A percentile compares a stretch with the other conserved stretches of the same genome.
These are phyloP conservation scores for Colletotrichum tropicale DNA, from an alignment of 2,329 filamentous ascomycete species.

Conservation along the genomic window DNA sequence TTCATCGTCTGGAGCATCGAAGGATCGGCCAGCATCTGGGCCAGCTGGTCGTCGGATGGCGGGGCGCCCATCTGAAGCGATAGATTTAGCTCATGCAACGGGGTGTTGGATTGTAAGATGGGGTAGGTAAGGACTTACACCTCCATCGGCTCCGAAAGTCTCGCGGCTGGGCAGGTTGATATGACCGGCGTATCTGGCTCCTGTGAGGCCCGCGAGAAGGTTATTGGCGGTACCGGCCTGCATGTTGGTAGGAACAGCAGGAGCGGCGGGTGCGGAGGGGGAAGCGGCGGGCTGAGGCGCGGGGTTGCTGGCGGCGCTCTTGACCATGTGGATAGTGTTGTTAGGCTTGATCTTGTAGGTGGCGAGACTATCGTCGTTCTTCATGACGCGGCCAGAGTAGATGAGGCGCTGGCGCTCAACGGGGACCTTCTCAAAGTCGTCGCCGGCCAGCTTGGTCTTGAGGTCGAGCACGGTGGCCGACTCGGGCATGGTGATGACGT, in stretches of 20 bases:
- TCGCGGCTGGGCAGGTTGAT: conserved; percentile 85
- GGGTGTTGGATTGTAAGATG: not conserved
- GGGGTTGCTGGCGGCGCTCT: conserved; percentile 89
- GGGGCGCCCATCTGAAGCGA: conserved; percentile 82
- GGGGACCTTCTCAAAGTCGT: conserved; percentile 86
- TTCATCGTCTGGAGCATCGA: conserved; percentile 87
- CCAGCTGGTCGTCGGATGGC: conserved; percentile 78
- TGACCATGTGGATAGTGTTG: conserved; percentile 95
- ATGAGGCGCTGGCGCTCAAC: conserved; percentile 91
- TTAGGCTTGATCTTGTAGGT: conserved; percentile 95
- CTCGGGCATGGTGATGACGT: conserved; percentile 79
- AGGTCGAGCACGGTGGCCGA: conserved; percentile 82
- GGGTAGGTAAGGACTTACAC: conserved; percentile 63
- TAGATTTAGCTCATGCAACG: conserved; percentile 24
- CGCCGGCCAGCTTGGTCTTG: conserved; percentile 83
- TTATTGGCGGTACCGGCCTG: conserved; percentile 86
- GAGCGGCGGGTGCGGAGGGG: conserved; percentile 50
- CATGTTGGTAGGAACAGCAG: conserved; percentile 76
- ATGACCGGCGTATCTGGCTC: conserved; percentile 91
- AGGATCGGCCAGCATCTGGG: conserved; percentile 87
- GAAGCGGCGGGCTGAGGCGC: conserved; percentile 45
- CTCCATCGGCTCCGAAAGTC: conserved; percentile 92
- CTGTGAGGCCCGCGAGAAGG: conserved; percentile 86
- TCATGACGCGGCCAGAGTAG: conserved; percentile 96
- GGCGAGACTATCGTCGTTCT: conserved; percentile 85